Base-by-base conservation (phyloP, 2,329 filamentous ascomycete species). In the Acephala macrosclerotiorum region DNA sequence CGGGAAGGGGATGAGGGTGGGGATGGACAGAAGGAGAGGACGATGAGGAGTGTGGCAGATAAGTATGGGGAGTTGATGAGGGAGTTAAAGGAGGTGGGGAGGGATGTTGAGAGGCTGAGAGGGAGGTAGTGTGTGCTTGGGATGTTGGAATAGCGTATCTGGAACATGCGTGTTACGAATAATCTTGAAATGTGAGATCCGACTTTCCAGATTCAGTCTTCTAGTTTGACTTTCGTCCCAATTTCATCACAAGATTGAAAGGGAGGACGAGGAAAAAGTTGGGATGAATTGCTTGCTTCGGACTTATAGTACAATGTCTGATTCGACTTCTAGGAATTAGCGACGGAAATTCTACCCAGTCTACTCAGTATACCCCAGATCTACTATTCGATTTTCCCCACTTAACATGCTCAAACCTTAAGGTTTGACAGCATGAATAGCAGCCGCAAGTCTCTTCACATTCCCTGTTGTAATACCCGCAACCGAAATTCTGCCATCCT, bases 401-500 rank as follows among this genome's bases (percentile, higher is more conserved):
- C 20, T 26, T 20, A 38, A 56, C n/a, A n/a, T 26, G 45, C 35
- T 26, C 36, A 59, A 26, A 51, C 9, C 60, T 68, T 74, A 77
- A 65, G 73, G 74, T 80, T 91, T 94, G 78, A 96, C 87, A 82
- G 93, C 92, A 85, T 88, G 93, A 80, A 96, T 95, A 77, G 91
- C 86, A 84, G 95, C 89, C 67, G 92, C 92, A 68, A 96, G 87
- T 71, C 91, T 89, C 75, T 89, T 89, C 66, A 95, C 92, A 76
- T 95, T 95, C 73, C 84, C 90, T 71, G 81, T 87, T 60, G 92
- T 96, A 80, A 96, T 95, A 73, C 92, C 92, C 55, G 92, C 92
- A 62, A 96, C 91, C 56, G 91, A 94, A 79, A 96, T 96, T 77
- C 92, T 88, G 74, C 92, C 92, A 77, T 96, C 91, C 85, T 93